Base-by-base conservation (phyloP, 768 basidiomycete species). In the Boletus tylopilopsis region DNA sequence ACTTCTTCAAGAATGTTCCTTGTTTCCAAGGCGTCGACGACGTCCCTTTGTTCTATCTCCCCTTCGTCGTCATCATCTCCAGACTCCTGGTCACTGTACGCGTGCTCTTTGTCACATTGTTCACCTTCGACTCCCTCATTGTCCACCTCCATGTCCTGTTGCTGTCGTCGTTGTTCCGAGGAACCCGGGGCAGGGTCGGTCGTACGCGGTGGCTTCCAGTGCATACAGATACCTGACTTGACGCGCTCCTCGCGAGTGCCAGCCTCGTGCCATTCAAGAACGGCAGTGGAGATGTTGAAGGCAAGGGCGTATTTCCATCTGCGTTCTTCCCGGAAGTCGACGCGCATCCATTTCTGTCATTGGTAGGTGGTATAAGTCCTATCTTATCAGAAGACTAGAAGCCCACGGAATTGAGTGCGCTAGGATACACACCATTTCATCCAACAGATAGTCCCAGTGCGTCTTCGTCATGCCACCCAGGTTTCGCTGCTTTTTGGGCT, bases 391-490 rank as follows among this genome's bases (percentile, higher is more conserved):
- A 32, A 21, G 29, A 49, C 7, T 21, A 30, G 22, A 35, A 35
- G 34, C n/a, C 32, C 42, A 32, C 42, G 13, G 37, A 55, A 12
- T 25, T 6, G 39, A 16, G 9, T 38, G 59, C 5, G 27, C n/a
- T n/a, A 36, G 16, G 34, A 24, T 18, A 72, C 79, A 58, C 47
- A 90, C 92, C 93, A 97, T 93, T 69, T 99, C 96, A 53, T 98
- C 95, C 67, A 99, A 70, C 29, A 99, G 74, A 68, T 94, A 89
- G 64, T 98, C 96, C 92, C 92, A 94, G 62, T 97, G 93, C 1
- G 86, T 82, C 70, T 94, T 96, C 3, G 75, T 72, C 42, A 85
- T 57, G 2, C 84, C 82, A 19, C 85, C 83, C 16, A 93, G 76
- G 24, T 83, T 87, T 50, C 89, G 77, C 62, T 94, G 90, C 68